A percentile compares a stretch with the other conserved stretches of the same genome.
Evolutionary conservation across 495 filamentous ascomycete species (phyloP).

Genomic region (Aspergillus diversus): DNA sequence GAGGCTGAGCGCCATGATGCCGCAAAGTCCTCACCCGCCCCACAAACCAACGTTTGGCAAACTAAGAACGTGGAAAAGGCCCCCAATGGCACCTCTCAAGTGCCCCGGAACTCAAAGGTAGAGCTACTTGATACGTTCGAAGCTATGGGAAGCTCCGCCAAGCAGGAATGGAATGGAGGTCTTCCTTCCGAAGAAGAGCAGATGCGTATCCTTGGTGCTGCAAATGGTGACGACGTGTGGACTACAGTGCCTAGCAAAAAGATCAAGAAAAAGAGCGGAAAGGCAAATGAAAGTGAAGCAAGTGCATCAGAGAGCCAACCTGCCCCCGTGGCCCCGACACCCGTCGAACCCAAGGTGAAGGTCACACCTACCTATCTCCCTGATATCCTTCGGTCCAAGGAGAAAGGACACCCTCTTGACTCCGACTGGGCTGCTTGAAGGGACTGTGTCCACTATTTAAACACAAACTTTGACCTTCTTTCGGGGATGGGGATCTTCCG

Average conservation of each 20-base stretch:
- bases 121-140: conserved; percentile 81
- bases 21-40: conserved; percentile 69
- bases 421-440: conserved; percentile 60
- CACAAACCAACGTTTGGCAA: conserved; percentile 66
- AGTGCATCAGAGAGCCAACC: conserved; percentile 46
- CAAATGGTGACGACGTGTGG: conserved; percentile 66
- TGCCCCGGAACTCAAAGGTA: conserved; percentile 38
- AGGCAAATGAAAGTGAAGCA: conserved; percentile 47
- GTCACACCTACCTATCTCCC: conserved; percentile 50
- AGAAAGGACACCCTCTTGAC: conserved; percentile 59
- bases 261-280: conserved; percentile 55
- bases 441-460: conserved; percentile 6
- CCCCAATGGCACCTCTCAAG: conserved; percentile 31
- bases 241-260: conserved; percentile 75
- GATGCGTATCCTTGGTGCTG: conserved; percentile 65
- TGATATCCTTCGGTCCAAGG: conserved; percentile 40
- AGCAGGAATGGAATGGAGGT: conserved; percentile 55
- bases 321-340: conserved; percentile 31
- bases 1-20: conserved; percentile 73
- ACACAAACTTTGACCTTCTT: conserved; percentile 8
- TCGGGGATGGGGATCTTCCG: not conserved
- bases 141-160: conserved; percentile 40
- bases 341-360: conserved; percentile 46
- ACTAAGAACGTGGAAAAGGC: conserved; percentile 39
- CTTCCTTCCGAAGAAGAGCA: conserved; percentile 87